Conservation (phyloP, 2,329 filamentous ascomycete genomes). For the Aspergillus piperis region DNA sequence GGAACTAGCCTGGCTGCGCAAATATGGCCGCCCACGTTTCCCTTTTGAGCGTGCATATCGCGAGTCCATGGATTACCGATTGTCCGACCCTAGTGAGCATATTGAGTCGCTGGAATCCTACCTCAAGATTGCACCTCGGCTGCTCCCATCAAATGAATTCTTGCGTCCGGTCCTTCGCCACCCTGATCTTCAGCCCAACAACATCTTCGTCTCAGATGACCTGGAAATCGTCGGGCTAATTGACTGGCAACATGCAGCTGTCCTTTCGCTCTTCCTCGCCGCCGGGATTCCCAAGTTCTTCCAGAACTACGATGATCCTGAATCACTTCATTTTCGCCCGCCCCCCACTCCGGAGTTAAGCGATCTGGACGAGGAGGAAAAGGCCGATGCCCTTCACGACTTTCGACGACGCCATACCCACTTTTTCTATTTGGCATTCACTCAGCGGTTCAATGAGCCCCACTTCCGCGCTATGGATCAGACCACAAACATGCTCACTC, state of each 20-base stretch:
- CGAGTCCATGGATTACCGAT: background rate
- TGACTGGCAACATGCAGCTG: constrained; percentile 42
- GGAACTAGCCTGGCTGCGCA: constrained; percentile 1
- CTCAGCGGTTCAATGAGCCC: constrained; percentile 4
- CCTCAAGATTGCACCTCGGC: background rate
- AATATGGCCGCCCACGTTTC: constrained; percentile 1
- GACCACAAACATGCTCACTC: constrained; percentile 1
- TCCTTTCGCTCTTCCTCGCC: constrained; percentile 37
- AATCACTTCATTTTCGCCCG: background rate
- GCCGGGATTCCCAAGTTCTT: constrained; percentile 40
- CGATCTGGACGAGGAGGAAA: constrained; percentile 1
- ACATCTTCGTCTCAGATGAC: constrained; percentile 25
- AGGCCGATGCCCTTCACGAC: background rate
- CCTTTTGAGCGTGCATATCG: constrained; percentile 4
- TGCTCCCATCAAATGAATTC: background rate
- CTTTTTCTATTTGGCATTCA: constrained; percentile 12
- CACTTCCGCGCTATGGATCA: constrained; percentile 10
- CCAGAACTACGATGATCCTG: constrained; percentile 34
- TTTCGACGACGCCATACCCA: constrained; percentile 8
- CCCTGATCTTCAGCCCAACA: constrained; percentile 6
- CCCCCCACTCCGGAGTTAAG: background rate
- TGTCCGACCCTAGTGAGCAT: constrained; percentile 2
- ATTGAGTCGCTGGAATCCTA: constrained; percentile 2
- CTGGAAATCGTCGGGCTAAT: constrained; percentile 38
- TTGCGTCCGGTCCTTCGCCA: constrained; percentile 2